These are phyloP conservation scores for Trichoderma reesei DNA, from an alignment of 495 filamentous ascomycete genomes.

Conservation along the genomic window DNA sequence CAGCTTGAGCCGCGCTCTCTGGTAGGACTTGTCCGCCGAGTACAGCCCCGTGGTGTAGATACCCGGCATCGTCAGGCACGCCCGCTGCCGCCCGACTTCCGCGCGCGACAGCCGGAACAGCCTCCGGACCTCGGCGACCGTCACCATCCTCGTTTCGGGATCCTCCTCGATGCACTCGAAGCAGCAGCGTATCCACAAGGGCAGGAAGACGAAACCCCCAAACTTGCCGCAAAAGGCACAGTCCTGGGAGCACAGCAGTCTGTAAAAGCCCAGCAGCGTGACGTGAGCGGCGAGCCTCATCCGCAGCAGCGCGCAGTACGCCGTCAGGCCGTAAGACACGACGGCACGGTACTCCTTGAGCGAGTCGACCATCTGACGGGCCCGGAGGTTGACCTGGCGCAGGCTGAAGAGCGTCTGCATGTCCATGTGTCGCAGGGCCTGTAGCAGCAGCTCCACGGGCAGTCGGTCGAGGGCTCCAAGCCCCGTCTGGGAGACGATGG, in stretches of 20 bases:
- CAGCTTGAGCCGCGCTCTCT: background rate
- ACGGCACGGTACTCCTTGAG: background rate
- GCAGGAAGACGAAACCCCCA: background rate
- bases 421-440: background rate
- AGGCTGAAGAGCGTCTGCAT: slow-evolving; percentile 6
- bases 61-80: background rate
- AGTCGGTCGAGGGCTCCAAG: background rate
- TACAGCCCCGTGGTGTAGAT: background rate
- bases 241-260: background rate
- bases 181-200: background rate
- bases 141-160: background rate
- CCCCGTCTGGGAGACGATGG: background rate
- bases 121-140: background rate
- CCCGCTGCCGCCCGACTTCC: background rate
- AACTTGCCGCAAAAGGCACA: slow-evolving; percentile 9
- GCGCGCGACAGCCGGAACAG: background rate
- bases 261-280: background rate
- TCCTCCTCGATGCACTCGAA: slow-evolving; percentile 6
- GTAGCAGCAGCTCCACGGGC: background rate
- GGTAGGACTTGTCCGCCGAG: background rate
- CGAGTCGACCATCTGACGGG: background rate
- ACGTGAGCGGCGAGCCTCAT: background rate
- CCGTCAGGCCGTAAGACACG: background rate
- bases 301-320: slow-evolving; percentile 2
- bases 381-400: background rate